Evolutionary conservation across 2,329 filamentous ascomycete species (phyloP), one percentile per base, ranked within the genome.

Genomic region (Cladosporium sp.): DNA sequence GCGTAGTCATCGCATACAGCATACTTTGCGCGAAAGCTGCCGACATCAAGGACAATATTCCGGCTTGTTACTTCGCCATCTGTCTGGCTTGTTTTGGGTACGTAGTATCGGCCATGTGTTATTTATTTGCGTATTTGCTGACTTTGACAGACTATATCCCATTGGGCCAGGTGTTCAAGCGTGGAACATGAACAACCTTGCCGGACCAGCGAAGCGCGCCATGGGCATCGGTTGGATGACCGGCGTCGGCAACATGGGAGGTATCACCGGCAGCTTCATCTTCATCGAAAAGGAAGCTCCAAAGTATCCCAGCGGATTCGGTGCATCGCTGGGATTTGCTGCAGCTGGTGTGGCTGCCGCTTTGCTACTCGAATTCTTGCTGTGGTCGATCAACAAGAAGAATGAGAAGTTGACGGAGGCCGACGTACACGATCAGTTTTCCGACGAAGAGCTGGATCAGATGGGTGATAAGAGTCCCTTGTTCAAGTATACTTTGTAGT

Each of bases 141-240:
- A 56, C 40, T 11, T 9, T 12, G 11, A 37, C 3, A 63, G 65
- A n/a, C 58, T 59, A 28, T 66, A 65, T 34, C 65, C 64, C 2
- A 67, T 66, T 15, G 62, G 64, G 19, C 69, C 70, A 5, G 66
- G 60, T 0, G 65, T 64, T 2, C 61, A 59, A 19, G 64, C 69
- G 0, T 72, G 69, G 70, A 70, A 64, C 30, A 60, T 60, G 12
- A 65, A 65, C 36, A 73, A 73, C 59, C 54, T 72, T 1, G 66
- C 68, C 2, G 72, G 72, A 0, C 64, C 69, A 0, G 67, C 66
- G 4, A 70, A 74, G 51, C 64, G 75, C 12, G 74, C 72, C 0
- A 71, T 76, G 34, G 73, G 71, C 0, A 70, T 78, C n/a, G 76
- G 72, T 0, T 69, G 74, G 19, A 73, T 70, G 54, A 75, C 73